phyloP scores from a whole-genome alignment of 148 eudicot genomes.

The Diospyros lotus region DNA sequence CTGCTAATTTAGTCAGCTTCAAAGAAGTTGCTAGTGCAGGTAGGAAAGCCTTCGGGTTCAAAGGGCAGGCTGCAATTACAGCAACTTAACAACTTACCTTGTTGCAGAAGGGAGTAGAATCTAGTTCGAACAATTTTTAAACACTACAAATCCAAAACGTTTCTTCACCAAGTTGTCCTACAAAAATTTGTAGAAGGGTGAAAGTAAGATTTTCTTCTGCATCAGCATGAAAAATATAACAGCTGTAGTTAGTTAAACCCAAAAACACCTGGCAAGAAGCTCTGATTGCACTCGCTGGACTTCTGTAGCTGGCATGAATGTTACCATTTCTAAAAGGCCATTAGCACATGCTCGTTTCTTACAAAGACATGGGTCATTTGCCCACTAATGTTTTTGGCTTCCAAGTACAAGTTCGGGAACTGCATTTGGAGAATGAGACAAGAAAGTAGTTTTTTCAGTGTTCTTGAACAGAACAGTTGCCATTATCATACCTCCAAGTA shows the following conservation, averaged over 20 bases:
- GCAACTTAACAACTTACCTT: neutral
- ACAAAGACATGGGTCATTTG: neutral
- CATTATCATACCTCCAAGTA: neutral
- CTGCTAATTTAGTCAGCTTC: neutral
- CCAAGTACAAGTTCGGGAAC: neutral
- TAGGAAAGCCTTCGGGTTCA: neutral
- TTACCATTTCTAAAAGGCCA: neutral
- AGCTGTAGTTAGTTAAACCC: neutral
- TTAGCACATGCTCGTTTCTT: neutral
- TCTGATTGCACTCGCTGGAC: neutral
- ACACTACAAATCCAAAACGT: neutral
- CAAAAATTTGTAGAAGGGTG: neutral
- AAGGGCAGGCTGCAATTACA: neutral
- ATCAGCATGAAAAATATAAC: neutral
- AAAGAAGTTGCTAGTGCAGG: neutral
- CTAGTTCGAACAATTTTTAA: neutral
- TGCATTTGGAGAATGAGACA: neutral
- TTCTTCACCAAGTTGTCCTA: neutral
- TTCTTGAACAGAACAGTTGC: neutral
- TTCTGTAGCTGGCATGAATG: neutral
- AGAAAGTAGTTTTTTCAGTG: neutral
- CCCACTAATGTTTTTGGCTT: neutral
- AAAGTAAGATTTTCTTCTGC: neutral
- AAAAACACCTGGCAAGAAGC: neutral
- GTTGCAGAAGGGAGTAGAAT: neutral